Percentiles rank a stretch among this genome's conserved stretches.
phyloP scores from a whole-genome alignment of 164 flowering plant species.

The Houttuynia cordata region DNA sequence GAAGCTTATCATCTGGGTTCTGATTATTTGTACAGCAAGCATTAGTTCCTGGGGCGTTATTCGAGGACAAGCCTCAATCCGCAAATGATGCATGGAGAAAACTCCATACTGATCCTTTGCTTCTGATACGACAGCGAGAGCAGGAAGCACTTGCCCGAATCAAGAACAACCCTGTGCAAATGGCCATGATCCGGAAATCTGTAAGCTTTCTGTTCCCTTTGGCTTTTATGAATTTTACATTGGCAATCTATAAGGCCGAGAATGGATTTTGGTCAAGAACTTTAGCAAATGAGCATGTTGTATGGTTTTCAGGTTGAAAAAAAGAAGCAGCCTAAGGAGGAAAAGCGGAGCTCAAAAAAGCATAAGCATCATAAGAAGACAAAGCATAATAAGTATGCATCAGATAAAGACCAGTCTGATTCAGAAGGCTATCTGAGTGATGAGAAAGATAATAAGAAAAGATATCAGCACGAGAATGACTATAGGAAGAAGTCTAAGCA shows the following conservation, averaged over 20 bases:
- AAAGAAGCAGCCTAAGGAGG: slow-evolving; percentile 22
- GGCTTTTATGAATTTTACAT: not conserved
- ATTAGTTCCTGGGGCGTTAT: slow-evolving; percentile 70
- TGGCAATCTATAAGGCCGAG: not conserved
- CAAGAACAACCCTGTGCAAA: slow-evolving; percentile 87
- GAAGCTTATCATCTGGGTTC: too few relatives aligned
- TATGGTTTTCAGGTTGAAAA: slow-evolving; percentile 33
- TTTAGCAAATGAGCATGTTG: not conserved
- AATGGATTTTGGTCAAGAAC: not conserved
- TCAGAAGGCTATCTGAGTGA: not conserved
- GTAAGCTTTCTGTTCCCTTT: slow-evolving; percentile 29
- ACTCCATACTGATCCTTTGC: slow-evolving; percentile 90
- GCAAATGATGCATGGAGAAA: slow-evolving; percentile 98
- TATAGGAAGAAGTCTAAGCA: slow-evolving; percentile 9
- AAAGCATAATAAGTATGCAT: slow-evolving; percentile 18
- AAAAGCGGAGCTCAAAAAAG: slow-evolving; percentile 11
- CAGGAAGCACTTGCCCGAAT: slow-evolving; percentile 84
- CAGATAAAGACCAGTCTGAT: not conserved
- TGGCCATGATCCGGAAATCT: slow-evolving; percentile 87
- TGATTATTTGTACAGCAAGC: slow-evolving; percentile 18
- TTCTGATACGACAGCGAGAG: slow-evolving; percentile 82
- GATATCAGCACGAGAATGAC: not conserved
- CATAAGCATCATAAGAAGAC: slow-evolving; percentile 23
- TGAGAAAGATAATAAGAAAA: not conserved
- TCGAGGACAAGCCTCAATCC: slow-evolving; percentile 88